A percentile compares a stretch with the other conserved stretches of the same genome.
phyloP scores from a whole-genome alignment of 495 filamentous ascomycete genomes.

The Parathielavia hyrcaniae region DNA sequence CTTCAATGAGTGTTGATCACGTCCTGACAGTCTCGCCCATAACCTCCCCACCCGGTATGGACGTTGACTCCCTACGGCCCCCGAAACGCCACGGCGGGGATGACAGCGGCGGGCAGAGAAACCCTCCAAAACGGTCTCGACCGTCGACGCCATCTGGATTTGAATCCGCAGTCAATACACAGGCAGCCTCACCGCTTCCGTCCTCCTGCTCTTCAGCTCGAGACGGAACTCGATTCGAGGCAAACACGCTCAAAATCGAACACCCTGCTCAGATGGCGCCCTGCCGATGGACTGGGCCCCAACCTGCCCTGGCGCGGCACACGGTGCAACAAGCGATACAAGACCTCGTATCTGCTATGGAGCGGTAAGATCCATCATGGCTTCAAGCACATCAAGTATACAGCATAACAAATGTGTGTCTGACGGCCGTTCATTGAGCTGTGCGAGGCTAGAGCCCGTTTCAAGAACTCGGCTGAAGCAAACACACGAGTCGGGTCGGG shows the following conservation, averaged over 20 bases:
- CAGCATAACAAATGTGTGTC: too few species aligned
- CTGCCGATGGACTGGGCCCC: background rate
- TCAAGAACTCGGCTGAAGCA: background rate
- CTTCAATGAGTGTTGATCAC: too few species aligned
- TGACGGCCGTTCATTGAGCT: too few species aligned
- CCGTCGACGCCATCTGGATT: background rate
- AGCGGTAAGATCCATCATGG: background rate
- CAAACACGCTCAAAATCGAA: too few species aligned
- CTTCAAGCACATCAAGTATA: too few species aligned
- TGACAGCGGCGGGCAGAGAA: background rate
- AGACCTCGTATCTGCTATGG: background rate
- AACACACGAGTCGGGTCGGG: too few species aligned
- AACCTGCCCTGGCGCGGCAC: background rate
- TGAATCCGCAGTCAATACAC: background rate
- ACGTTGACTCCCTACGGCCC: background rate
- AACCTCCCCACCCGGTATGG: too few species aligned
- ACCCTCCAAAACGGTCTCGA: background rate
- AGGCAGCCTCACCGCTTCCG: background rate
- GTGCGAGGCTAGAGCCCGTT: background rate
- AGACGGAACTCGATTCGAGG: too few species aligned
- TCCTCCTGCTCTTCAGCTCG: background rate
- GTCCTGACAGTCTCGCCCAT: too few species aligned
- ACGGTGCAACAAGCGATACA: background rate
- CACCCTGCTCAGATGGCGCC: background rate
- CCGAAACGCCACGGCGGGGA: background rate